A percentile compares a stretch with the other conserved stretches of the same genome.
Evolutionary conservation across 352 stramenopile species (phyloP).

Genomic region (Phytopythium vexans): DNA sequence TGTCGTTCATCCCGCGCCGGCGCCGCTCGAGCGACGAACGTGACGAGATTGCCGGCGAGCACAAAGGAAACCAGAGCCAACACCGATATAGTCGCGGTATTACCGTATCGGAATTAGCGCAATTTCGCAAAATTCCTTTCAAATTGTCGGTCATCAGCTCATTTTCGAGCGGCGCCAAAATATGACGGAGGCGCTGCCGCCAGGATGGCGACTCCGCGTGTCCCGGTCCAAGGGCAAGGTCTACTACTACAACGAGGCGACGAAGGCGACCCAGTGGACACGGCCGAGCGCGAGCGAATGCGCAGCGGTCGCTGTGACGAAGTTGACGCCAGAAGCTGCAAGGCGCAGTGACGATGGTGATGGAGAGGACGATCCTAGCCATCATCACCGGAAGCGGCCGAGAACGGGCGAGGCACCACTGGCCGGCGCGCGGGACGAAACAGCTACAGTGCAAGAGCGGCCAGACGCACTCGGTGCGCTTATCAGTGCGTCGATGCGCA

Average conservation of each 20-base stretch:
- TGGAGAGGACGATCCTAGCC: too few species aligned
- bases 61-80: too few species aligned
- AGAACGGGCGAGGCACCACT: too few species aligned
- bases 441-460: constrained; percentile 10
- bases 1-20: too few species aligned
- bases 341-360: constrained; percentile 16
- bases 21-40: too few species aligned
- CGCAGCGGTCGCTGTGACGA: neutral
- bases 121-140: too few species aligned
- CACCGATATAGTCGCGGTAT: too few species aligned
- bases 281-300: constrained; percentile 21
- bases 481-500: constrained; percentile 55
- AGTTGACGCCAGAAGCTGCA: neutral
- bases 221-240: constrained; percentile 67
- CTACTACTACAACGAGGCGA: constrained; percentile 62
- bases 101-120: too few species aligned
- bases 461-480: constrained; percentile 13
- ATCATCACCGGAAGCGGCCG: too few species aligned
- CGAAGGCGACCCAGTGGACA: constrained; percentile 55
- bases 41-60: too few species aligned
- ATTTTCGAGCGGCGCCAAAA: too few species aligned
- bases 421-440: neutral
- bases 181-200: constrained; percentile 24
- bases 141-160: too few species aligned
- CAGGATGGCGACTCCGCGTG: constrained; percentile 58